Evolutionary conservation across 441 rosid genomes (phyloP).

Genomic region (Melastoma candidum): DNA sequence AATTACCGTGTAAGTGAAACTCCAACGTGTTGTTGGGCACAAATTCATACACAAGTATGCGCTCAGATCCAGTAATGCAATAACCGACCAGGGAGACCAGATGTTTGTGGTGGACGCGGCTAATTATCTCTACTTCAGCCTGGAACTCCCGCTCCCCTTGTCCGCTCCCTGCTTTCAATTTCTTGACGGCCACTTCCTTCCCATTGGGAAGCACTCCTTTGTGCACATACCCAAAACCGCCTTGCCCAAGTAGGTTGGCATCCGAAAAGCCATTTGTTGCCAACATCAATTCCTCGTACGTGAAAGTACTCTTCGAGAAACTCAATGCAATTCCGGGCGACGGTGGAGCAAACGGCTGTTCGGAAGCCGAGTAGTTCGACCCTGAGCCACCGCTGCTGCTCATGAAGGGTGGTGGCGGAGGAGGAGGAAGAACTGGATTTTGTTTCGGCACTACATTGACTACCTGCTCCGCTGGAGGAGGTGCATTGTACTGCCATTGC

Average conservation of each 20-base stretch:
- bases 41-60: slow-evolving; percentile 17
- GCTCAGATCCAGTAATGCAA: slow-evolving; percentile 12
- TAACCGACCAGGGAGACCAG: slow-evolving; percentile 19
- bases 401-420: slow-evolving; percentile 6
- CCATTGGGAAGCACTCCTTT: slow-evolving; percentile 17
- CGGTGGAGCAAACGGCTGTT: slow-evolving; percentile 10
- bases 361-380: slow-evolving; percentile 11
- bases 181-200: slow-evolving; percentile 17
- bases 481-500: slow-evolving; percentile 13
- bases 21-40: slow-evolving; percentile 13
- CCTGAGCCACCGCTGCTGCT: slow-evolving; percentile 18
- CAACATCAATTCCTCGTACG: slow-evolving; percentile 15
- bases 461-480: slow-evolving; percentile 5
- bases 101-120: slow-evolving; percentile 20
- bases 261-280: slow-evolving; percentile 17
- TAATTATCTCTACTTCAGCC: slow-evolving; percentile 18
- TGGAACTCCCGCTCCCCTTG: slow-evolving; percentile 20
- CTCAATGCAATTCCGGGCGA: slow-evolving; percentile 6
- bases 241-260: slow-evolving; percentile 15
- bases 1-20: slow-evolving; percentile 18
- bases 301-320: slow-evolving; percentile 16
- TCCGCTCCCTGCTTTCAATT: slow-evolving; percentile 14
- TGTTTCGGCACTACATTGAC: slow-evolving; percentile 1
- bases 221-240: slow-evolving; percentile 17
- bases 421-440: slow-evolving; percentile 8